These are phyloP conservation scores for Eleusine indica DNA, from an alignment of 176 grass and related monocot species.

Conservation along the genomic window DNA sequence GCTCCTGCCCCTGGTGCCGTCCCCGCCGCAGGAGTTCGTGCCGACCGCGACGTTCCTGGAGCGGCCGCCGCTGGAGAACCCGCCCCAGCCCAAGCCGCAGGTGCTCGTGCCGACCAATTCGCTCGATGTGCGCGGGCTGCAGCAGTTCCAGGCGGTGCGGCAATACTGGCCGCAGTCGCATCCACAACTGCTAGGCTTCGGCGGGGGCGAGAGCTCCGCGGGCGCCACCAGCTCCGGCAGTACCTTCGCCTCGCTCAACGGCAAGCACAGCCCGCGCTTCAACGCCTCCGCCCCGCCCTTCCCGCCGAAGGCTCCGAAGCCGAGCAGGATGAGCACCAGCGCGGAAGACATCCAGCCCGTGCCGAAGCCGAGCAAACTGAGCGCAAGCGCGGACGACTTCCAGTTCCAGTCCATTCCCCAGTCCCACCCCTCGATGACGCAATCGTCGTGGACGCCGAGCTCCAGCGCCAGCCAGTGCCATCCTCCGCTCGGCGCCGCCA, in stretches of 20 bases:
- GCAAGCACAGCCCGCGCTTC: background rate
- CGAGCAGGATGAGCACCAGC: background rate
- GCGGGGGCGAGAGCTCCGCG: background rate
- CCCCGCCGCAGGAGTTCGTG: background rate
- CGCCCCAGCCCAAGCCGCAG: background rate
- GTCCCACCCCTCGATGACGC: background rate
- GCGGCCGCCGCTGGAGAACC: background rate
- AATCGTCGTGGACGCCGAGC: background rate
- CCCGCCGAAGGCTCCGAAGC: background rate
- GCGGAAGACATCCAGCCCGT: background rate
- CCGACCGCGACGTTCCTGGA: background rate
- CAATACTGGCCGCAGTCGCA: background rate
- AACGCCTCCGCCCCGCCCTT: background rate
- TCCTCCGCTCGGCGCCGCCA: background rate
- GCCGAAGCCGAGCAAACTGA: background rate
- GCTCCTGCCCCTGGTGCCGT: background rate
- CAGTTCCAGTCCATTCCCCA: background rate
- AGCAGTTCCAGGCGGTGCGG: background rate
- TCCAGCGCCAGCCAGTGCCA: background rate
- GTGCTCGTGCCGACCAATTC: background rate
- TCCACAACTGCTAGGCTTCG: background rate
- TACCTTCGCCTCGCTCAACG: background rate
- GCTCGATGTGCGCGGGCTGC: background rate
- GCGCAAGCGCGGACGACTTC: background rate
- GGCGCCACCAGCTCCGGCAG: background rate